Base-by-base conservation (phyloP, 495 filamentous ascomycete genomes). In the Podospora pseudopauciseta region DNA sequence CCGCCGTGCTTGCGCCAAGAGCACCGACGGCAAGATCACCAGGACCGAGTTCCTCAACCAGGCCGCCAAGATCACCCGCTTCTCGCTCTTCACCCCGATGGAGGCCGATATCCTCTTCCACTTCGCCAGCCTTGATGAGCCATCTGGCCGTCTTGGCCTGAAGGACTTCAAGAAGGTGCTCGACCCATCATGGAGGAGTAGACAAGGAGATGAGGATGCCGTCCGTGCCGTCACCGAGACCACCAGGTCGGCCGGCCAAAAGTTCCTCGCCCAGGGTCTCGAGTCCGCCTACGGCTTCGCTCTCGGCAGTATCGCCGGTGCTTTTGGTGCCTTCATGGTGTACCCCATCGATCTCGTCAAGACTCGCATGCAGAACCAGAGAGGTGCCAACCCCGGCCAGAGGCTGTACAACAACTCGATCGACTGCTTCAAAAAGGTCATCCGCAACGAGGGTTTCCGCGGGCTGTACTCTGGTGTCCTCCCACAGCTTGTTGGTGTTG, bases 301-400 rank as follows among this genome's bases (percentile, higher is more conserved):
- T 0, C 86, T 99, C 2, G 95, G 95, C 53, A 91, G 90, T 78
- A 72, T 95, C 70, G 95, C 96, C 13, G 95, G 95, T 77, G 95
- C 95, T 23, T 99, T 98, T 73, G 95, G 95, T 74, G 95, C 95
- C 16, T 97, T 98, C 78, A 96, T 98, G 89, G 95, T 99, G 55
- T 99, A 99, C 78, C 95, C 95, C 28, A 98, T 99, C 77, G 95
- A 99, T 80, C 82, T 99, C 59, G 95, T 99, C 70, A 99, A 99
- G 86, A 99, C 95, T 9, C 88, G 95, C 44, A 93, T 99, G 93
- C 95, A 99, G 78, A 99, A 98, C 80, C 95, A 99, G 81, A 87
- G 95, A 64, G 87, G 86, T 39, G 85, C 83, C 19, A 85, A 90
- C 27, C 92, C 93, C 4, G 95, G 95, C 69, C 88, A 97, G 78